Evolutionary conservation across 2,329 filamentous ascomycete species (phyloP).

Genomic region (Diaporthe humulicola): DNA sequence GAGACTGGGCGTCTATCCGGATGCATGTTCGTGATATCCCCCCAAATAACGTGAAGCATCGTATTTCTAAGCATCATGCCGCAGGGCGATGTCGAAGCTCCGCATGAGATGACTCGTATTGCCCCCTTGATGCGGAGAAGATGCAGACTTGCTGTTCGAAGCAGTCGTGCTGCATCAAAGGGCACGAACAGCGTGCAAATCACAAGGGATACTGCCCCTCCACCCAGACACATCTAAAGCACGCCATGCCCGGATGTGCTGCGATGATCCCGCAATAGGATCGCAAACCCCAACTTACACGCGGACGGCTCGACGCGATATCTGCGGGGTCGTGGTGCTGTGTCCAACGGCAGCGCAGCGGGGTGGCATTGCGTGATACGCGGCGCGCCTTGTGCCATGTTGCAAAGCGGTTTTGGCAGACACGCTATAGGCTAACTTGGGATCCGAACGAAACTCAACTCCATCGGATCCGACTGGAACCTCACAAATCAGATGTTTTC

Average conservation of each 20-base stretch:
- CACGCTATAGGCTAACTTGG: constrained; percentile 11
- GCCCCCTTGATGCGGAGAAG: constrained; percentile 27
- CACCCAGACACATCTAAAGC: constrained; percentile 19
- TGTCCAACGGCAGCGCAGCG: constrained; percentile 25
- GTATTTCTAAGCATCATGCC: constrained; percentile 39
- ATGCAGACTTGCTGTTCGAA: constrained; percentile 9
- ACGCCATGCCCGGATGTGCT: constrained; percentile 35
- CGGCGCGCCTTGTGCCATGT: constrained; percentile 38
- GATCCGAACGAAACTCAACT: background rate
- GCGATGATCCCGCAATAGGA: constrained; percentile 30
- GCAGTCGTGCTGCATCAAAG: constrained; percentile 26
- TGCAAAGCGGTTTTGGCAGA: constrained; percentile 17
- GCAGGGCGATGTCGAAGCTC: constrained; percentile 16
- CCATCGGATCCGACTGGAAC: constrained; percentile 23
- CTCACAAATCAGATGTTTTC: constrained; percentile 17
- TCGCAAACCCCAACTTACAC: constrained; percentile 10
- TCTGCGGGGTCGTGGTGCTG: constrained; percentile 35
- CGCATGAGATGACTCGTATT: constrained; percentile 18
- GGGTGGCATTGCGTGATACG: constrained; percentile 36
- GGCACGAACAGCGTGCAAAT: constrained; percentile 29
- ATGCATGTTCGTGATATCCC: background rate
- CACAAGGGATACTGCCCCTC: constrained; percentile 31
- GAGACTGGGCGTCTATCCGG: background rate
- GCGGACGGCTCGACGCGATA: constrained; percentile 17
- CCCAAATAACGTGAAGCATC: constrained; percentile 15